phyloP scores from a whole-genome alignment of 1,284 basidiomycete species.

The Cryptococcus deneoformans region DNA sequence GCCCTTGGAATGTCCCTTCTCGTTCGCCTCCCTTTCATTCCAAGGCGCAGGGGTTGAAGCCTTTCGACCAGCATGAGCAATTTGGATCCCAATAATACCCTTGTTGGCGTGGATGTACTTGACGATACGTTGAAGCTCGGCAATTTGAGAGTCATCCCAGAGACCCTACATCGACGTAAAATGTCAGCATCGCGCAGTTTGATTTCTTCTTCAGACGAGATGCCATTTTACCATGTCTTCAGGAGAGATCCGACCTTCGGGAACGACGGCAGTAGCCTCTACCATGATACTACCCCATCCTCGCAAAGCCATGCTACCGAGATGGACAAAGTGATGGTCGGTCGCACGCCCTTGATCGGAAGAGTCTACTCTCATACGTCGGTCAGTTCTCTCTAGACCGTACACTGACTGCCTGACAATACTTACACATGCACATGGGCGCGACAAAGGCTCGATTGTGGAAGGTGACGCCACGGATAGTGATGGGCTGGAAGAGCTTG shows the following conservation, averaged over 20 bases:
- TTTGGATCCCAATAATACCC: conserved; percentile 68
- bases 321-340: conserved; percentile 76
- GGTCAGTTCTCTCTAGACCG: background rate
- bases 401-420: background rate
- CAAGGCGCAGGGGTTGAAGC: conserved; percentile 63
- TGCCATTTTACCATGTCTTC: conserved; percentile 39
- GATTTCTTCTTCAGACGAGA: background rate
- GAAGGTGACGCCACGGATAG: conserved; percentile 62
- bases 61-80: conserved; percentile 75
- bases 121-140: conserved; percentile 64
- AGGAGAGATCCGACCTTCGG: conserved; percentile 65
- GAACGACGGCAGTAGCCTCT: conserved; percentile 67
- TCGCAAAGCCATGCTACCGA: conserved; percentile 54
- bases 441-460: conserved; percentile 58
- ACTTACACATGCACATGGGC: conserved; percentile 64
- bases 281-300: conserved; percentile 61
- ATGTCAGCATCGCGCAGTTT: conserved; percentile 2
- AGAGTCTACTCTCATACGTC: conserved; percentile 54
- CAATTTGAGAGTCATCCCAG: conserved; percentile 72
- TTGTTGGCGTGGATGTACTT: conserved; percentile 71
- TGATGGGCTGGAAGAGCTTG: conserved; percentile 64
- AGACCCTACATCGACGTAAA: conserved; percentile 53
- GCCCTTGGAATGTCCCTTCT: conserved; percentile 40
- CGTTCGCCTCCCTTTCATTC: conserved; percentile 47
- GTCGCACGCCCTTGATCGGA: conserved; percentile 67